A percentile compares a stretch with the other conserved stretches of the same genome.
phyloP scores from a whole-genome alignment of 164 flowering plant genomes.

The Nymphaea colorata region DNA sequence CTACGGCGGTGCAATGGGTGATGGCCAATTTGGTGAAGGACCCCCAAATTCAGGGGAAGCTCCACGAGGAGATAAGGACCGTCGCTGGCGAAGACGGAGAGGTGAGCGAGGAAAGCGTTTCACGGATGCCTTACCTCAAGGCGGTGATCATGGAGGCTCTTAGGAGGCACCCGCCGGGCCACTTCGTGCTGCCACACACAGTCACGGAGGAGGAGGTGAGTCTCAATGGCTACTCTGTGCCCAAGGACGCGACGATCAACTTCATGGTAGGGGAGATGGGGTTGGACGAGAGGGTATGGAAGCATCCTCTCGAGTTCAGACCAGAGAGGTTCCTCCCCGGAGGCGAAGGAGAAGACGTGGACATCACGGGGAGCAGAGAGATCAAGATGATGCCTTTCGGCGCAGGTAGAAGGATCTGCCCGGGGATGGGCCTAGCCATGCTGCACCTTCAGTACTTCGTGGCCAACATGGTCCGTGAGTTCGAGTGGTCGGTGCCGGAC shows the following conservation, averaged over 20 bases:
- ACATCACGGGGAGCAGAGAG: constrained; percentile 28
- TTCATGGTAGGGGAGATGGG: constrained; percentile 27
- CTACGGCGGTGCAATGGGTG: constrained; percentile 18
- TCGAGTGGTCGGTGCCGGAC: constrained; percentile 26
- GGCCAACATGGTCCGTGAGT: constrained; percentile 24
- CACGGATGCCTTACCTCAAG: constrained; percentile 19
- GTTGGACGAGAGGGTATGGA: constrained; percentile 13
- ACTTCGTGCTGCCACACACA: constrained; percentile 20
- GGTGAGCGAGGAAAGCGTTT: constrained; percentile 19
- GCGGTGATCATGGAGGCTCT: constrained; percentile 30
- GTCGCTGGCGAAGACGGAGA: constrained; percentile 7
- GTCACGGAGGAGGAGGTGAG: constrained; percentile 10
- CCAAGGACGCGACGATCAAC: constrained; percentile 17
- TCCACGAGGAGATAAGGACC: constrained; percentile 18
- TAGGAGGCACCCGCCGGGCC: constrained; percentile 29
- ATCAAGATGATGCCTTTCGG: constrained; percentile 54
- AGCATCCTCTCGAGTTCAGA: constrained; percentile 26
- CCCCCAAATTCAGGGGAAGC: constrained; percentile 21
- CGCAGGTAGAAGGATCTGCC: constrained; percentile 26
- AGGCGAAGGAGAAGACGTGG: constrained; percentile 10
- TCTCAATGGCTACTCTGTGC: constrained; percentile 19
- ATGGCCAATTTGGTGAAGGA: constrained; percentile 36
- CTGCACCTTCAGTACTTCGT: constrained; percentile 20
- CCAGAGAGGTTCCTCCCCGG: constrained; percentile 32
- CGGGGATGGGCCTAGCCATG: constrained; percentile 13